Evolutionary conservation across 2,329 filamentous ascomycete genomes (phyloP).

Genomic region (Arthrobotrys megalospora): DNA sequence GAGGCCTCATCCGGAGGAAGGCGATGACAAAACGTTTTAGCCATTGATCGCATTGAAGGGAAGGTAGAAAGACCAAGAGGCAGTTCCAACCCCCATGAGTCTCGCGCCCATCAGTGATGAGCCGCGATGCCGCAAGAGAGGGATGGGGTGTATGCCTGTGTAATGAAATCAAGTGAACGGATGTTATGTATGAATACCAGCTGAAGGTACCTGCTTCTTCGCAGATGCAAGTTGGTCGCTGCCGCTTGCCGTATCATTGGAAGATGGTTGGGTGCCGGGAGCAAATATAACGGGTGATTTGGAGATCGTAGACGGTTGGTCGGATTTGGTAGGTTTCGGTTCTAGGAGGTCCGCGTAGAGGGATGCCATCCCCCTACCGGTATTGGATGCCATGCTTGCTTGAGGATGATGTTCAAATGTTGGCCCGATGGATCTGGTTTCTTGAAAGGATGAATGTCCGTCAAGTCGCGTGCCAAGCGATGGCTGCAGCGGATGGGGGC

Average conservation of each 20-base stretch:
- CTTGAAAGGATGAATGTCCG: background rate
- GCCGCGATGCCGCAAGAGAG: background rate
- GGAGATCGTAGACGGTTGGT: constrained; percentile 40
- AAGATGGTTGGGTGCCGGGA: constrained; percentile 15
- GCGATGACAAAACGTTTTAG: constrained; percentile 42
- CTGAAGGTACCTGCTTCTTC: constrained; percentile 61
- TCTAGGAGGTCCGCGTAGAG: constrained; percentile 59
- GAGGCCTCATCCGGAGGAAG: constrained; percentile 30
- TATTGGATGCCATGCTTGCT: constrained; percentile 39
- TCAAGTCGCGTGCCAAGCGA: constrained; percentile 17
- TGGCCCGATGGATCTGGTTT: background rate
- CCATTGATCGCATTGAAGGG: constrained; percentile 39
- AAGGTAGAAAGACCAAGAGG: constrained; percentile 31
- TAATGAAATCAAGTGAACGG: constrained; percentile 43
- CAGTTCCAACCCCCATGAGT: constrained; percentile 26
- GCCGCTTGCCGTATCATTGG: constrained; percentile 31
- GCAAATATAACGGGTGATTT: constrained; percentile 47
- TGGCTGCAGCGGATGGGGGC: background rate
- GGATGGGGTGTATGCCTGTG: constrained; percentile 22
- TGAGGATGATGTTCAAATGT: background rate
- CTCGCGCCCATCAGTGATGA: constrained; percentile 11
- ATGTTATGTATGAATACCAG: constrained; percentile 60
- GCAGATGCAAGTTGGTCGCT: constrained; percentile 50
- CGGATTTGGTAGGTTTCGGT: constrained; percentile 12
- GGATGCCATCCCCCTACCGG: constrained; percentile 49